Evolutionary conservation across 2,329 filamentous ascomycete genomes (phyloP).

Genomic region (Pyricularia grisea): DNA sequence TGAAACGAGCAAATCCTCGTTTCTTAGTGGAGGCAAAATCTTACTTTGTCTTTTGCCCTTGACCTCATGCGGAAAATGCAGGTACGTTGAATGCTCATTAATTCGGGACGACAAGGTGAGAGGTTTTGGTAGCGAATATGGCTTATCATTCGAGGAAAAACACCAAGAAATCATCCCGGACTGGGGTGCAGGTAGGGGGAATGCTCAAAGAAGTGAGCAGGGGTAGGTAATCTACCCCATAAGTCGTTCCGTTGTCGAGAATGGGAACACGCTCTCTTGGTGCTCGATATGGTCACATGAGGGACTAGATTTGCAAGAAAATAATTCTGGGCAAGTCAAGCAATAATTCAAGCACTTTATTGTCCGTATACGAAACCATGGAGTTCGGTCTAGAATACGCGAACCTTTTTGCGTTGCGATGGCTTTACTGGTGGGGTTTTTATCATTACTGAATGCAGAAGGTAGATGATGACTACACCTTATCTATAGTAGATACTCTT

Average conservation of each 20-base stretch:
- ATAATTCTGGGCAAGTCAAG: not conserved
- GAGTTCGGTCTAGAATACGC: not conserved
- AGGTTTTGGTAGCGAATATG: not conserved
- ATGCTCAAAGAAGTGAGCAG: not conserved
- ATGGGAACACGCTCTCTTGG: not conserved
- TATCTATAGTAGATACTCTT: too few species aligned
- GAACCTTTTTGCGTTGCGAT: not conserved
- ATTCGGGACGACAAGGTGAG: not conserved
- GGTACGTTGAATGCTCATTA: not conserved
- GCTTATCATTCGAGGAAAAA: not conserved
- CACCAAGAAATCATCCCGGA: not conserved
- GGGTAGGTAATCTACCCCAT: not conserved
- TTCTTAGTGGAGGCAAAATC: slow-evolving; percentile 1
- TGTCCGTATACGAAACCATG: too few species aligned
- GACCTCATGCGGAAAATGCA: not conserved
- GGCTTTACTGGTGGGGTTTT: not conserved
- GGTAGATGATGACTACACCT: too few species aligned
- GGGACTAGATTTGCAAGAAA: not conserved
- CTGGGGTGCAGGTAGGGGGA: not conserved
- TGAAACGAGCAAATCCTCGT: not conserved
- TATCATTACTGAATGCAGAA: not conserved
- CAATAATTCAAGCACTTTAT: not conserved
- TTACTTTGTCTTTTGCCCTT: not conserved
- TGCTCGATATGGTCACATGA: not conserved
- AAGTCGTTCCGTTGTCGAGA: not conserved